Evolutionary conservation across 139 green algal species (phyloP).

Genomic region (Edaphochlamys debaryana): DNA sequence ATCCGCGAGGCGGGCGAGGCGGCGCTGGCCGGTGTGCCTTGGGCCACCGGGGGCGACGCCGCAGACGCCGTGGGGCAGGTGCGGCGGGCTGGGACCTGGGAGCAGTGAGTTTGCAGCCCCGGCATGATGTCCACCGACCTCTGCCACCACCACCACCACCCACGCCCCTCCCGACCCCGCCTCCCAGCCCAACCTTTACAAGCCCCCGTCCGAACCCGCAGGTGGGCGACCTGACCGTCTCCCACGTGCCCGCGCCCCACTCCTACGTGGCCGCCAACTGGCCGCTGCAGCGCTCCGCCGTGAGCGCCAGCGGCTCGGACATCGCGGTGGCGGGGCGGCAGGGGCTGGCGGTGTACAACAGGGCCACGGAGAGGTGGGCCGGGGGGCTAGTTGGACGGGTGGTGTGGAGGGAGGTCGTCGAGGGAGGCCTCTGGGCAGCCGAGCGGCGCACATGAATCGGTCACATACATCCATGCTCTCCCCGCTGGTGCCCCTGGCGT

Average conservation of each 20-base stretch:
- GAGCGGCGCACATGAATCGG: too few relatives aligned
- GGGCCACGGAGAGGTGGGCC: constrained; percentile 50
- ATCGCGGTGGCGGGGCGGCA: constrained; percentile 85
- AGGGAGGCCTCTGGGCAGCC: too few relatives aligned
- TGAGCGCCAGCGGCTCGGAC: constrained; percentile 73
- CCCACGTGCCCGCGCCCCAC: constrained; percentile 76
- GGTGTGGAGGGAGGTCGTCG: background rate
- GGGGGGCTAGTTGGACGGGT: background rate
- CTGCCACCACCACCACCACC: too few relatives aligned
- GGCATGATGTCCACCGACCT: too few relatives aligned
- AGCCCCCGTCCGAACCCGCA: background rate
- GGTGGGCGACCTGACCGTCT: constrained; percentile 54
- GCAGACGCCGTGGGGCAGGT: constrained; percentile 27
- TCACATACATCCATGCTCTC: too few relatives aligned
- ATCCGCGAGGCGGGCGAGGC: constrained; percentile 66
- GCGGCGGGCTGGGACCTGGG: too few relatives aligned
- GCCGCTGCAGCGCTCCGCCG: constrained; percentile 67
- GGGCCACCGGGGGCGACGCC: background rate
- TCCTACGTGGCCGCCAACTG: constrained; percentile 75
- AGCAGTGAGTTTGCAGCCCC: too few relatives aligned
- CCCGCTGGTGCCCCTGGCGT: too few relatives aligned
- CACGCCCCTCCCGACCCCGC: too few relatives aligned
- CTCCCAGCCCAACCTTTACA: too few relatives aligned
- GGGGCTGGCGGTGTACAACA: constrained; percentile 84
- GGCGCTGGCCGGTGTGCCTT: constrained; percentile 6